Conservation (phyloP, 2,329 filamentous ascomycete genomes). For the Diatrype stigma region DNA sequence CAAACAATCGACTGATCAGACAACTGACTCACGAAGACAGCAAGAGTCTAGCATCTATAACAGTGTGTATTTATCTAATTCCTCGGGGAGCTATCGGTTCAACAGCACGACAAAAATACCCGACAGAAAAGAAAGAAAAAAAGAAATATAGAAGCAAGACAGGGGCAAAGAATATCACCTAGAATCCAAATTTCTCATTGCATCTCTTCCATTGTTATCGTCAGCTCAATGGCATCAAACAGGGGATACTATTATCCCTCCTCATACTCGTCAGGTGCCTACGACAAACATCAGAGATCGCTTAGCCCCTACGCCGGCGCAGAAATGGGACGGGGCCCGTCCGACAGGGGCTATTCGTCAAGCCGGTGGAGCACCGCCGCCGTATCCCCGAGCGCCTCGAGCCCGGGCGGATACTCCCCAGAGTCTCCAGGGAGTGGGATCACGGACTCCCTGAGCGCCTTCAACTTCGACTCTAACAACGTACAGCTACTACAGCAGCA, state of each 20-base stretch:
- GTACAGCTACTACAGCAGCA: neutral
- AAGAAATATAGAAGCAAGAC: too few species aligned
- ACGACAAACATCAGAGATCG: conserved; percentile 9
- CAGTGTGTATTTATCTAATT: neutral
- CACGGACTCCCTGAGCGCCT: neutral
- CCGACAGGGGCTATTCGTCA: conserved; percentile 12
- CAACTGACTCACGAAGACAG: neutral
- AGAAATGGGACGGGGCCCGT: conserved; percentile 18
- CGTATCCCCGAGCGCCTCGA: conserved; percentile 8
- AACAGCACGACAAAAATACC: neutral
- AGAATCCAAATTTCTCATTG: too few species aligned
- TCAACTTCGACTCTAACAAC: neutral
- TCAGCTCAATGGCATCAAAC: neutral
- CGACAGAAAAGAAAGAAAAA: neutral
- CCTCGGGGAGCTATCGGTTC: neutral
- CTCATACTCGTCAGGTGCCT: conserved; percentile 8
- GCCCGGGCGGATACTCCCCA: neutral
- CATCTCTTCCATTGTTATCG: neutral
- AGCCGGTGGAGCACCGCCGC: conserved; percentile 12
- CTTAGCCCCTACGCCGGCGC: conserved; percentile 11
- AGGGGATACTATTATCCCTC: conserved; percentile 7
- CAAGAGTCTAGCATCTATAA: neutral
- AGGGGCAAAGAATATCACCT: too few species aligned
- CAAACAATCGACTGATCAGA: neutral
- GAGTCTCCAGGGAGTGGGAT: neutral